These are phyloP conservation scores for Vigna radiata DNA, from an alignment of 306 rosid species.

Conservation along the genomic window DNA sequence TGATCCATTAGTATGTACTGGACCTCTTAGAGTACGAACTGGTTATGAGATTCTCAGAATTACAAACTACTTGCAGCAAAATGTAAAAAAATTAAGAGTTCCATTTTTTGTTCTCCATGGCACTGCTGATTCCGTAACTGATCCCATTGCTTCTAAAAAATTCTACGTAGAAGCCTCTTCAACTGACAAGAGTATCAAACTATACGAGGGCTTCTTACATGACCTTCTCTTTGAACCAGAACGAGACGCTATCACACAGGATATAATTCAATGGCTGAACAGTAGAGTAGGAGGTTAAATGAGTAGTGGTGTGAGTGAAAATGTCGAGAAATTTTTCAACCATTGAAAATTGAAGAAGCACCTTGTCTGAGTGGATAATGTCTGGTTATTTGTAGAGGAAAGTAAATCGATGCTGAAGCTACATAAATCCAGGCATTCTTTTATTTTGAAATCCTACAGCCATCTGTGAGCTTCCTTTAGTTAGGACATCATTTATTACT, in stretches of 20 bases:
- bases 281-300: slow-evolving; percentile 53
- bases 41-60: slow-evolving; percentile 78
- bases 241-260: slow-evolving; percentile 56
- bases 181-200: slow-evolving; percentile 69
- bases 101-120: slow-evolving; percentile 91
- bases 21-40: slow-evolving; percentile 69
- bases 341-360: not conserved
- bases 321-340: slow-evolving; percentile 9
- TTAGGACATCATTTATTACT: slow-evolving; percentile 6
- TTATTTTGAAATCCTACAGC: not conserved
- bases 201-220: slow-evolving; percentile 69
- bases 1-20: slow-evolving; percentile 80
- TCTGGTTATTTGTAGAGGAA: slow-evolving; percentile 2
- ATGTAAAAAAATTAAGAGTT: slow-evolving; percentile 58
- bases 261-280: slow-evolving; percentile 73
- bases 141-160: slow-evolving; percentile 70
- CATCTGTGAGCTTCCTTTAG: not conserved
- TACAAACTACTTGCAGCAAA: slow-evolving; percentile 71
- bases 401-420: slow-evolving; percentile 23
- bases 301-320: slow-evolving; percentile 18
- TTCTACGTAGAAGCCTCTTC: slow-evolving; percentile 75
- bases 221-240: slow-evolving; percentile 88
- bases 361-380: not conserved
- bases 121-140: slow-evolving; percentile 77
- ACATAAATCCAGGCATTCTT: slow-evolving; percentile 19